These are phyloP conservation scores for Penicillium turbatum DNA, from an alignment of 495 filamentous ascomycete genomes.

Conservation along the genomic window DNA sequence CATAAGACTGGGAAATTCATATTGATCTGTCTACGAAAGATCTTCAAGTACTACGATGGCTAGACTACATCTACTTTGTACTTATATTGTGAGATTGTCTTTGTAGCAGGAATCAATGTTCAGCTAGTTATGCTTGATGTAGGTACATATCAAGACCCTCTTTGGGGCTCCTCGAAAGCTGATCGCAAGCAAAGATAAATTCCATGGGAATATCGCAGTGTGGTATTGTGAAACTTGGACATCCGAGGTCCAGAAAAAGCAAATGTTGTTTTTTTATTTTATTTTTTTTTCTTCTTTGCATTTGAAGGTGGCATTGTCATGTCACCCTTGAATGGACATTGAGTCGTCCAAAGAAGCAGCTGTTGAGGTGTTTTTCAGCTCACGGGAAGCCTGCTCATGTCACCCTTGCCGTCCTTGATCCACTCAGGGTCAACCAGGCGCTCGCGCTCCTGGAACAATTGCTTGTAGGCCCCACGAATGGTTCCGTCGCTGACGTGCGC, in stretches of 20 bases:
- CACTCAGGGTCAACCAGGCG: slow-evolving; percentile 70
- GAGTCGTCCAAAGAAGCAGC: not conserved
- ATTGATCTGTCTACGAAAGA: too few relatives aligned
- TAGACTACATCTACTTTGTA: too few relatives aligned
- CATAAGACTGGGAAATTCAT: not conserved
- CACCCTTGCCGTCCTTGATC: slow-evolving; percentile 65
- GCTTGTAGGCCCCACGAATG: slow-evolving; percentile 90
- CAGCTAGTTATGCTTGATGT: not conserved
- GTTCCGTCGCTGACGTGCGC: slow-evolving; percentile 92
- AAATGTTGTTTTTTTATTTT: not conserved
- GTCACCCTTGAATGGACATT: not conserved
- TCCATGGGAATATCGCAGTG: not conserved
- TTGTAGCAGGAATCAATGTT: not conserved
- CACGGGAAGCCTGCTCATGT: slow-evolving; percentile 62
- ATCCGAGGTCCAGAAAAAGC: not conserved
- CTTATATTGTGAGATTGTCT: not conserved
- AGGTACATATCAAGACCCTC: not conserved
- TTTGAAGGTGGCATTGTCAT: not conserved
- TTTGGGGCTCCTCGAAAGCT: not conserved
- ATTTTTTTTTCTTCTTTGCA: not conserved
- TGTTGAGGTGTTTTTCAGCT: slow-evolving; percentile 21
- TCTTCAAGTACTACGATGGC: too few relatives aligned
- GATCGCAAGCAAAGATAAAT: slow-evolving; percentile 1
- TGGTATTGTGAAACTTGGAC: not conserved
- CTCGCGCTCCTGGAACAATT: slow-evolving; percentile 69